A percentile compares a stretch with the other conserved stretches of the same genome.
Conservation (phyloP, 2,329 filamentous ascomycete species). For the Botrytis hyacinthi region DNA sequence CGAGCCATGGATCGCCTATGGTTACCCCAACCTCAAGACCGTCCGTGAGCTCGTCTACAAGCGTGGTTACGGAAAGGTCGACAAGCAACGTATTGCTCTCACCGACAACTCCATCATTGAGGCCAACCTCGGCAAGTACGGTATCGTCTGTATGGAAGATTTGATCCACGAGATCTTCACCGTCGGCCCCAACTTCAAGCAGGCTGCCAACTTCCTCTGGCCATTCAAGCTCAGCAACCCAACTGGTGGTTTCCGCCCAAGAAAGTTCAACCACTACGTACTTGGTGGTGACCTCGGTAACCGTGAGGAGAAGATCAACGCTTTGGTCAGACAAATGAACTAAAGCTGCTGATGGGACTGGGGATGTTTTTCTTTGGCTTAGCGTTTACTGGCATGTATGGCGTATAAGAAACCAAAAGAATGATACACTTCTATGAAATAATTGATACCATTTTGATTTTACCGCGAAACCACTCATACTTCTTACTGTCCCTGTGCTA, state of each 20-base stretch:
- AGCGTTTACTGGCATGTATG: constrained; percentile 28
- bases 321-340: constrained; percentile 27
- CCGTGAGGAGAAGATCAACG: constrained; percentile 71
- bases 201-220: constrained; percentile 99
- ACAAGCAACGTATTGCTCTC: constrained; percentile 95
- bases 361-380: constrained; percentile 27
- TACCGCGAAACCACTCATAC: neutral
- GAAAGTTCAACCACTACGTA: constrained; percentile 67
- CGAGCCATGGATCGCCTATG: constrained; percentile 98
- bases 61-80: constrained; percentile 97
- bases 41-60: constrained; percentile 99
- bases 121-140: constrained; percentile 94
- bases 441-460: constrained; percentile 19
- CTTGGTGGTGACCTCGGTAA: constrained; percentile 94
- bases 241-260: constrained; percentile 88
- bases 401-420: constrained; percentile 31
- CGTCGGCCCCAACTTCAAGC: constrained; percentile 99
- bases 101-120: constrained; percentile 98
- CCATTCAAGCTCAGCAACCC: constrained; percentile 99
- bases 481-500: neutral
- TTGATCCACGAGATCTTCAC: constrained; percentile 99
- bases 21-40: constrained; percentile 99
- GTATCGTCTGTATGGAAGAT: constrained; percentile 99
- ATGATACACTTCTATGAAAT: constrained; percentile 20
- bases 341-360: constrained; percentile 20